phyloP scores from a whole-genome alignment of 228 moss, liverwort and hornwort genomes.

The Sphagnum fallax region DNA sequence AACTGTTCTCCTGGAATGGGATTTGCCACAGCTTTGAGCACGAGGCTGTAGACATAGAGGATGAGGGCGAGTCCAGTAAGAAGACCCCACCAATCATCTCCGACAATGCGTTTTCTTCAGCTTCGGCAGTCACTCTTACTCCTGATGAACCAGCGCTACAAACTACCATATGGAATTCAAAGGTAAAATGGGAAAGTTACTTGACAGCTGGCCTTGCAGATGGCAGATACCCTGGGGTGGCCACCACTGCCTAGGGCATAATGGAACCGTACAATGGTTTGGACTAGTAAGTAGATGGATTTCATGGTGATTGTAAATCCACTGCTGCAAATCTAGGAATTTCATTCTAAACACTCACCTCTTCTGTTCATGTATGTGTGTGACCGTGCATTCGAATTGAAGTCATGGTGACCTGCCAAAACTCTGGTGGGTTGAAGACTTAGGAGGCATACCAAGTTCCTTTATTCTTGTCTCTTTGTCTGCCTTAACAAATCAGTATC shows the following conservation, averaged over 20 bases:
- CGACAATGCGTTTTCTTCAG: conserved; percentile 94
- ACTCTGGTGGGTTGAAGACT: conserved; percentile 22
- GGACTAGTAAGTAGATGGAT: no score
- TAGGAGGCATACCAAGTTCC: conserved; percentile 19
- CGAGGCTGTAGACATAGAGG: conserved; percentile 99
- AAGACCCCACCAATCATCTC: conserved; percentile 98
- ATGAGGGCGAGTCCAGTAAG: conserved; percentile 99
- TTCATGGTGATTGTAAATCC: no score
- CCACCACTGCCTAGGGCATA: conserved; percentile 36
- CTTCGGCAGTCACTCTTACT: conserved; percentile 68
- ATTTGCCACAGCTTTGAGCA: conserved; percentile 99
- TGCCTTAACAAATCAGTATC: not conserved
- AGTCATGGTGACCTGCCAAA: conserved; percentile 28
- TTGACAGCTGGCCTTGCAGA: conserved; percentile 49
- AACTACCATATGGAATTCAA: conserved; percentile 96
- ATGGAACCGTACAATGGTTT: conserved; percentile 34
- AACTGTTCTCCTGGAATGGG: conserved; percentile 99
- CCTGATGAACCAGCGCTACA: conserved; percentile 79
- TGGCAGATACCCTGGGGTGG: conserved; percentile 42
- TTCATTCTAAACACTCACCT: conserved; percentile 31
- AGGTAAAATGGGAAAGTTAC: conserved; percentile 84
- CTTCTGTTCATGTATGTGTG: conserved; percentile 19
- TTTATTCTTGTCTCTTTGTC: not conserved
- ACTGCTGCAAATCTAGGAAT: conserved; percentile 25
- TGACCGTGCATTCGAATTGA: conserved; percentile 18